Evolutionary conservation across 768 basidiomycete genomes (phyloP), one percentile per base, ranked within the genome.

Genomic region (Arthromyces matolae): DNA sequence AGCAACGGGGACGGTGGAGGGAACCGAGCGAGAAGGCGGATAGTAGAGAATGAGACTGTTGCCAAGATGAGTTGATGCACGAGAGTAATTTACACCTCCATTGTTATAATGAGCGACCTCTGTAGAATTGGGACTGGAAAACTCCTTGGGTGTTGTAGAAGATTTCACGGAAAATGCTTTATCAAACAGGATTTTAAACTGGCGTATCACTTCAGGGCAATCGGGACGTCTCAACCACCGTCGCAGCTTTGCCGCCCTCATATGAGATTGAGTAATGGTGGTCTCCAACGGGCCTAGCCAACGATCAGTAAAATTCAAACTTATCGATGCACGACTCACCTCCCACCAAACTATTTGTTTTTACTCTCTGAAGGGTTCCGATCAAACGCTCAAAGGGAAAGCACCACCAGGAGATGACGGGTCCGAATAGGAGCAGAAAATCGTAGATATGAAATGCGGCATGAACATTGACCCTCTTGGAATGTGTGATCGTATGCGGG

Each of bases 401-500:
- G n/a, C n/a, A n/a, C n/a, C 49, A 72, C 74, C 71, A 75, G 0
- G 61, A 61, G 1, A 54, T 56, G 0, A 68, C 51, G 2, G 70
- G 69, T 0, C 73, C 66, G 43, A 71, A 72, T 2, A 63, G 51
- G 0, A 53, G 8, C 0, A 70, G 51, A 41, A 69, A 71, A 12
- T 71, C 61, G n/a, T 59, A 53, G 5, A 73, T 42, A 44, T 72
- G 72, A 38, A 71, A 57, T 0, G 64, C 54, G 2, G 60, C 49
- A 38, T 71, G 69, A n/a, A 58, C 25, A 34, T 67, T 70, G 2
- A 54, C 42, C 2, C 46, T 13, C 0, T 35, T 6, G 1, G 5
- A 16, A 35, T 54, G 50, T 35, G 45, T 20, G 8, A 5, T 7
- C 2, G 56, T 58, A 27, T 62, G 56, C 1, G 65, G 62, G 23